phyloP scores from a whole-genome alignment of 805 yeast genomes.

The Candida jianshihensis region DNA sequence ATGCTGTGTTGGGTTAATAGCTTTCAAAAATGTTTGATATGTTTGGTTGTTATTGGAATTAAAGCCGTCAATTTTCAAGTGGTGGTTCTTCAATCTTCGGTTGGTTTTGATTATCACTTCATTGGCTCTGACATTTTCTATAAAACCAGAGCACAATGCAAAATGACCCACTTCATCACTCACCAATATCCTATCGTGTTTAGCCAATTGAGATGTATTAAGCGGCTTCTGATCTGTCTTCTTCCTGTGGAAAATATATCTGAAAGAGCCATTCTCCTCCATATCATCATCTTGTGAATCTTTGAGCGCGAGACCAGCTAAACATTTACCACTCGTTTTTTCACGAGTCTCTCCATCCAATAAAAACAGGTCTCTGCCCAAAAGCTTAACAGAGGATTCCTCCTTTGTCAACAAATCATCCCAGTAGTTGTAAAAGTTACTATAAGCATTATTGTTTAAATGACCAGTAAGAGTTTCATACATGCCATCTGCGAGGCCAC shows the following conservation, averaged over 20 bases:
- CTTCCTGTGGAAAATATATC: constrained; percentile 44
- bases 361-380: constrained; percentile 53
- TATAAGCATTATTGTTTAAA: constrained; percentile 36
- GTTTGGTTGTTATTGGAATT: constrained; percentile 39
- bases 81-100: constrained; percentile 41
- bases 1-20: constrained; percentile 10
- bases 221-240: constrained; percentile 8
- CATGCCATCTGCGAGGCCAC: constrained; percentile 44
- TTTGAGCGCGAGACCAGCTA: constrained; percentile 43
- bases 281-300: constrained; percentile 16
- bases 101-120: constrained; percentile 43
- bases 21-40: constrained; percentile 40
- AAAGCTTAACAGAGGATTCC: constrained; percentile 46
- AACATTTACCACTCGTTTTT: constrained; percentile 46
- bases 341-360: constrained; percentile 56
- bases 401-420: constrained; percentile 67
- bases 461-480: constrained; percentile 47
- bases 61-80: constrained; percentile 31
- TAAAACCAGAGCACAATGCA: constrained; percentile 59
- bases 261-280: constrained; percentile 23
- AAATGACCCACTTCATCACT: constrained; percentile 81
- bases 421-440: constrained; percentile 65
- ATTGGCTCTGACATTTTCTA: constrained; percentile 37
- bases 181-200: constrained; percentile 58
- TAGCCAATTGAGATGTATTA: constrained; percentile 40